Conservation (phyloP, 2,329 filamentous ascomycete genomes). For the Trichoderma gracile region DNA sequence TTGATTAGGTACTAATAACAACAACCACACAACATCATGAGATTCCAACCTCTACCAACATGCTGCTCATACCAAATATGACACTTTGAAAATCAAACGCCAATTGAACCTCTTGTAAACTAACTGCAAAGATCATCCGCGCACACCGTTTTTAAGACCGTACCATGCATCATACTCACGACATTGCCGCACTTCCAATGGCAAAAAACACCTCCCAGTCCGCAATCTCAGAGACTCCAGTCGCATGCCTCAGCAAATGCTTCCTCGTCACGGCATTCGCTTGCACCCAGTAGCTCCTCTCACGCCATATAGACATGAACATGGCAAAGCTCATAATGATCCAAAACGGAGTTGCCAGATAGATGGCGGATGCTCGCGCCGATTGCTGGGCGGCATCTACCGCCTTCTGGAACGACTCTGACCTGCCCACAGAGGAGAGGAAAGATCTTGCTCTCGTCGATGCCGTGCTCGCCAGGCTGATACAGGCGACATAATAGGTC, state of each 20-base stretch:
- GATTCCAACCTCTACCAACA: too few species aligned
- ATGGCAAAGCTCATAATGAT: constrained; percentile 29
- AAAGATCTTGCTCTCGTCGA: too few species aligned
- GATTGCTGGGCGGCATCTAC: not conserved
- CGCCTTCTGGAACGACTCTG: not conserved
- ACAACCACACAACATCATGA: too few species aligned
- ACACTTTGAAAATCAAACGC: too few species aligned
- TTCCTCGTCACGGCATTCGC: constrained; percentile 37
- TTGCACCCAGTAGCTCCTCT: constrained; percentile 36
- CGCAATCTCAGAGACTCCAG: not conserved
- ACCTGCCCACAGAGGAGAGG: too few species aligned
- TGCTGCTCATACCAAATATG: too few species aligned
- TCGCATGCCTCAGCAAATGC: constrained; percentile 33
- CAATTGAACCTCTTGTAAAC: not conserved
- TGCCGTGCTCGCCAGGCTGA: not conserved
- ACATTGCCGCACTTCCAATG: not conserved
- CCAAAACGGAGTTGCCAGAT: constrained; percentile 24
- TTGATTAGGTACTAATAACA: too few species aligned
- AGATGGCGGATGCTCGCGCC: not conserved
- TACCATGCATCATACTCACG: not conserved
- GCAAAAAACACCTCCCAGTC: not conserved
- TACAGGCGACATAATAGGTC: not conserved
- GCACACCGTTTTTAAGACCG: not conserved
- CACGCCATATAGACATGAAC: constrained; percentile 15
- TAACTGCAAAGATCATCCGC: not conserved